phyloP scores from a whole-genome alignment of 179 eudicot species.

The Dionaea muscipula region DNA sequence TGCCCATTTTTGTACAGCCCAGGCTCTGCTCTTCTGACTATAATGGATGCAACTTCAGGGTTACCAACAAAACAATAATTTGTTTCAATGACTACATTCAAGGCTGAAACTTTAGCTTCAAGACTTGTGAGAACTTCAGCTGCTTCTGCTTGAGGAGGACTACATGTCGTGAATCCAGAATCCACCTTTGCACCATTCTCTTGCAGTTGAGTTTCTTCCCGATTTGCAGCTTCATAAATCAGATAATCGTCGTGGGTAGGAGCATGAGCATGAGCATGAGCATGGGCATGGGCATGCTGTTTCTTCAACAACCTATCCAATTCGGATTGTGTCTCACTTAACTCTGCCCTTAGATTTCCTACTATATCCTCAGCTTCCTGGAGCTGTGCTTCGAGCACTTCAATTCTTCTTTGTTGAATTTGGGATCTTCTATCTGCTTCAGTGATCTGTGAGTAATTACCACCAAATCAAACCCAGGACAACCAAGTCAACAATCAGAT shows the following conservation, averaged over 20 bases:
- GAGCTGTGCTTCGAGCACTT: no score
- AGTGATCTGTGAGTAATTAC: no score
- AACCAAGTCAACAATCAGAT: no score
- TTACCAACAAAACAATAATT: constrained; percentile 11
- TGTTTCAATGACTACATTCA: not conserved
- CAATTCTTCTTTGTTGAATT: no score
- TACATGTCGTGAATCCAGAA: not conserved
- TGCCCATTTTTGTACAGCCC: constrained; percentile 40
- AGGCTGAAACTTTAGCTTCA: constrained; percentile 5
- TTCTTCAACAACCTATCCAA: constrained; percentile 30
- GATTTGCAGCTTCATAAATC: not conserved
- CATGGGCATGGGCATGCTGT: no score
- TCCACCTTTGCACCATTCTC: constrained; percentile 2
- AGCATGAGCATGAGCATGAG: no score
- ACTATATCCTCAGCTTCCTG: constrained; percentile 71
- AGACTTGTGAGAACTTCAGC: constrained; percentile 8
- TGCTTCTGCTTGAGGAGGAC: not conserved
- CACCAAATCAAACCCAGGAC: no score
- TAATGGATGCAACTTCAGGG: constrained; percentile 39
- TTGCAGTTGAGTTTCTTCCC: constrained; percentile 6
- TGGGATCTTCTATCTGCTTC: no score
- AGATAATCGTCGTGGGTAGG: constrained; percentile 6
- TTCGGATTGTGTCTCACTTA: constrained; percentile 39
- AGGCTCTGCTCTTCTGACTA: constrained; percentile 38
- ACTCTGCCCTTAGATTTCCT: constrained; percentile 60